phyloP scores from a whole-genome alignment of 1,284 basidiomycete genomes.

The Leccinum holopus region DNA sequence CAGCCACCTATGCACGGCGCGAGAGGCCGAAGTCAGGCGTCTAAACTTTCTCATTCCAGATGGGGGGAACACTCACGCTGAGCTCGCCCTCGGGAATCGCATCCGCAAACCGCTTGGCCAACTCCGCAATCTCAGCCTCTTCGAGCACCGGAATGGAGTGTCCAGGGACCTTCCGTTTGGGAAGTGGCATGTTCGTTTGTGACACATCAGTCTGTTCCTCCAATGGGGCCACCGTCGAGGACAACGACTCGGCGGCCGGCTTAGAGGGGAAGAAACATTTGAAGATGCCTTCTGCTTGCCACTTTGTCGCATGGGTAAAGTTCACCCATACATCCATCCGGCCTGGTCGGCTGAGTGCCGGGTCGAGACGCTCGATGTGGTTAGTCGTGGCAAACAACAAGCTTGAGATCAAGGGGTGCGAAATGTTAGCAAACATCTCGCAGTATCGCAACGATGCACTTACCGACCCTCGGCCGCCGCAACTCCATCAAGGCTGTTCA shows the following conservation, averaged over 20 bases:
- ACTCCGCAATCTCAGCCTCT: slow-evolving; percentile 68
- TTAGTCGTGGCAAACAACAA: slow-evolving; percentile 82
- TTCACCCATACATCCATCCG: slow-evolving; percentile 89
- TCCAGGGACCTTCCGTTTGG: slow-evolving; percentile 59
- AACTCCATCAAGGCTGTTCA: slow-evolving; percentile 85
- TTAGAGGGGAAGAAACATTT: slow-evolving; percentile 86
- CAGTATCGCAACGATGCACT: slow-evolving; percentile 30
- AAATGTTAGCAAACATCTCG: slow-evolving; percentile 16
- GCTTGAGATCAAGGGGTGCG: slow-evolving; percentile 37
- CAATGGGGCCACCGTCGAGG: slow-evolving; percentile 21
- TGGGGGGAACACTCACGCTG: slow-evolving; percentile 52
- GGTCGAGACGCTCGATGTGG: slow-evolving; percentile 83
- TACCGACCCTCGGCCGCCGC: slow-evolving; percentile 83
- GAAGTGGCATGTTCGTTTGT: slow-evolving; percentile 62
- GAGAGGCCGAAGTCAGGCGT: slow-evolving; percentile 4
- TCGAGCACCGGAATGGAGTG: slow-evolving; percentile 66
- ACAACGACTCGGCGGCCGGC: slow-evolving; percentile 11
- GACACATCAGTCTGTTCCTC: slow-evolving; percentile 48
- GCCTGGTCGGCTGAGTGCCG: slow-evolving; percentile 75
- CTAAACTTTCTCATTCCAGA: slow-evolving; percentile 1
- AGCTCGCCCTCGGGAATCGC: slow-evolving; percentile 79
- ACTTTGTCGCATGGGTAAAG: slow-evolving; percentile 82
- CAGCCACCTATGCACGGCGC: slow-evolving; percentile 59
- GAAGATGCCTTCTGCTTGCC: slow-evolving; percentile 87
- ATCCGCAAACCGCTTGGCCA: slow-evolving; percentile 75